Conservation (phyloP, 345 rosid genomes). For the Hirschfeldia incana region DNA sequence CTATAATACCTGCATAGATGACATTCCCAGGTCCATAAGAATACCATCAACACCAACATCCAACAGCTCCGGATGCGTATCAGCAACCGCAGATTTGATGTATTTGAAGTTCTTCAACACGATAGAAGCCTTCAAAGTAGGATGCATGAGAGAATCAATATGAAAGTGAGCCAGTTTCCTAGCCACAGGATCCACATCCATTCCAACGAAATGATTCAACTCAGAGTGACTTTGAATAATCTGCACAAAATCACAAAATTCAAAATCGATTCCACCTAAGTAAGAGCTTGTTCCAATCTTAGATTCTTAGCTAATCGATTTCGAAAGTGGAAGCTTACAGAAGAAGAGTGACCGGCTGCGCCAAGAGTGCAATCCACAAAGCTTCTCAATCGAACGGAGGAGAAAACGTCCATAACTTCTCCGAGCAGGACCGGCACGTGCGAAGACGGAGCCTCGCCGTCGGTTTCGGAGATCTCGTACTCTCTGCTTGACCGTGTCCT, state of each 20-base stretch:
- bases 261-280: neutral
- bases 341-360: slow-evolving; percentile 88
- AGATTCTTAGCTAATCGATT: slow-evolving; percentile 11
- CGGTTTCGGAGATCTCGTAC: slow-evolving; percentile 36
- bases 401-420: slow-evolving; percentile 80
- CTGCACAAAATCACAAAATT: slow-evolving; percentile 42
- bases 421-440: slow-evolving; percentile 89
- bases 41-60: slow-evolving; percentile 74
- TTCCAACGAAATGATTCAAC: slow-evolving; percentile 60
- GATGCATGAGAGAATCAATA: slow-evolving; percentile 48
- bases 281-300: slow-evolving; percentile 2
- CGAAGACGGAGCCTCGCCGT: slow-evolving; percentile 33
- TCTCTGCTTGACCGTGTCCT: slow-evolving; percentile 81
- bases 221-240: slow-evolving; percentile 70
- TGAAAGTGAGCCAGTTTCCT: slow-evolving; percentile 56
- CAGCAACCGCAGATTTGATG: slow-evolving; percentile 52
- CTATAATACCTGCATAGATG: slow-evolving; percentile 86
- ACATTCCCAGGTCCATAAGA: slow-evolving; percentile 95
- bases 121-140: slow-evolving; percentile 49
- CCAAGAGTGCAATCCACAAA: slow-evolving; percentile 94
- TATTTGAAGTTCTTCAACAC: slow-evolving; percentile 60
- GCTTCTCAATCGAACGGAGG: slow-evolving; percentile 52
- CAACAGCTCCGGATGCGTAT: slow-evolving; percentile 46
- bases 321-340: slow-evolving; percentile 46
- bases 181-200: slow-evolving; percentile 95